A percentile compares a stretch with the other conserved stretches of the same genome.
These are phyloP conservation scores for Aaosphaeria pasadenensis DNA, from an alignment of 2,329 filamentous ascomycete species.

Conservation along the genomic window DNA sequence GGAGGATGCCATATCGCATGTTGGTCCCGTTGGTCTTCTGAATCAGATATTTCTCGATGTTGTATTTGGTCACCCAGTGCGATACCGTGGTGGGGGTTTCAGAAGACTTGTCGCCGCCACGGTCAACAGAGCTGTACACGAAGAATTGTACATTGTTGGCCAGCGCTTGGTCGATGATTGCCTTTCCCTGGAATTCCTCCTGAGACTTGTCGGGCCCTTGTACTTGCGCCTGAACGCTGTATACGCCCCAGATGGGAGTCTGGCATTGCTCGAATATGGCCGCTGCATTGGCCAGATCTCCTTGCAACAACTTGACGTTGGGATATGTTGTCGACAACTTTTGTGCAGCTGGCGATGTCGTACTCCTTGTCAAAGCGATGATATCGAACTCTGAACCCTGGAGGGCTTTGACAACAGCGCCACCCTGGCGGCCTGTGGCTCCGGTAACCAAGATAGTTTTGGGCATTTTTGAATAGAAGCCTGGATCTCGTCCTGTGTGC, in stretches of 20 bases:
- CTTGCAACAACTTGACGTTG: constrained; percentile 52
- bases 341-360: constrained; percentile 46
- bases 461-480: constrained; percentile 17
- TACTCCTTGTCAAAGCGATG: constrained; percentile 55
- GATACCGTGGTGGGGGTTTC: constrained; percentile 53
- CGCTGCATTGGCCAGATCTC: constrained; percentile 49
- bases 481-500: too few species aligned
- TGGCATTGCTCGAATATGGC: constrained; percentile 48
- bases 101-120: constrained; percentile 39
- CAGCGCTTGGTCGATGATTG: constrained; percentile 29
- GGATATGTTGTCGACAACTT: constrained; percentile 41
- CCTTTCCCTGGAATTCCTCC: constrained; percentile 34
- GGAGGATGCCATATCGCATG: constrained; percentile 58
- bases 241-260: constrained; percentile 25
- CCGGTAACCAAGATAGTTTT: constrained; percentile 39
- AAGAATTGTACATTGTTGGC: constrained; percentile 28
- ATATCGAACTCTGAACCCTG: constrained; percentile 43
- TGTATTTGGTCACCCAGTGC: constrained; percentile 59
- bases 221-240: constrained; percentile 25
- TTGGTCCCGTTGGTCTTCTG: constrained; percentile 31
- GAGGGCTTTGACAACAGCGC: constrained; percentile 37
- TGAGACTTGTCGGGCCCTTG: constrained; percentile 16
- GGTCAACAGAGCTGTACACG: constrained; percentile 35
- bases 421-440: constrained; percentile 44
- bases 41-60: constrained; percentile 58